phyloP scores from a whole-genome alignment of 2,329 filamentous ascomycete genomes.

The Amylocarpus encephaloides region DNA sequence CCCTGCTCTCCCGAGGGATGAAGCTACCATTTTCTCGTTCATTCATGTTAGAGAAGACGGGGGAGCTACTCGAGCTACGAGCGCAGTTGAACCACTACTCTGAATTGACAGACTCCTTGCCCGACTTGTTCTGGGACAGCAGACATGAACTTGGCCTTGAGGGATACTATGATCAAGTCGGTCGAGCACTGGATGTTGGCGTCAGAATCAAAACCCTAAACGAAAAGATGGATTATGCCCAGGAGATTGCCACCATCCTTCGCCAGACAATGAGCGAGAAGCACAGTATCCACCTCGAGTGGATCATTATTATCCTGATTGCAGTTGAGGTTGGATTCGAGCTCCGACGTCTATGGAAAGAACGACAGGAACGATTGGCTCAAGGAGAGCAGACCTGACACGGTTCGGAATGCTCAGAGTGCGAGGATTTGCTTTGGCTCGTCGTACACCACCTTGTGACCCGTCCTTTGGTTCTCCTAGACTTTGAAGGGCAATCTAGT shows the following conservation, averaged over 20 bases:
- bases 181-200: conserved; percentile 81
- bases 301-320: conserved; percentile 94
- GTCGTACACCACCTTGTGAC: not conserved
- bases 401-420: no score
- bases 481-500: no score
- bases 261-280: conserved; percentile 85
- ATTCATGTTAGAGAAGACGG: conserved; percentile 89
- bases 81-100: conserved; percentile 96
- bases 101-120: conserved; percentile 88
- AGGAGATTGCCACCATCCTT: conserved; percentile 86
- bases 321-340: conserved; percentile 89
- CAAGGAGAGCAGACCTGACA: conserved; percentile 2
- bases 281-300: conserved; percentile 80
- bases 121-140: conserved; percentile 95
- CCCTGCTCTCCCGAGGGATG: conserved; percentile 63
- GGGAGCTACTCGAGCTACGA: conserved; percentile 80
- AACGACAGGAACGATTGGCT: conserved; percentile 16
- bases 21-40: conserved; percentile 58
- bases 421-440: conserved; percentile 17
- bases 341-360: conserved; percentile 49
- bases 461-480: no score
- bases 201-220: conserved; percentile 88
- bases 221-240: conserved; percentile 96
- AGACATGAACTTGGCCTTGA: conserved; percentile 84
- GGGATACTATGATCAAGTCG: conserved; percentile 91